phyloP scores from a whole-genome alignment of 495 filamentous ascomycete genomes.

The Filosporella fistucella region DNA sequence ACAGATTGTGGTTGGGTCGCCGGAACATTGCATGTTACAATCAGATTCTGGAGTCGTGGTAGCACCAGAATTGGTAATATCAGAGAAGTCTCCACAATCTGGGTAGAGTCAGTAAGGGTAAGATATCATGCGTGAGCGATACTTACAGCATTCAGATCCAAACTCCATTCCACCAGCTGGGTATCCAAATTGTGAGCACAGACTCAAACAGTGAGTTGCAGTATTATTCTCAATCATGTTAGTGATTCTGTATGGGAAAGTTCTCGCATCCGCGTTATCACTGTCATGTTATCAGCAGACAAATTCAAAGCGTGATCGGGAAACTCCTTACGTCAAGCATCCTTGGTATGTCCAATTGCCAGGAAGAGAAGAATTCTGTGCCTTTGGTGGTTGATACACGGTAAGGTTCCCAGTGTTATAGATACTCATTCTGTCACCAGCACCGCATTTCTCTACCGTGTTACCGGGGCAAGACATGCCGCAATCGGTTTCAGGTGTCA shows the following conservation, averaged over 20 bases:
- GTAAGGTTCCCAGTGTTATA: constrained; percentile 30
- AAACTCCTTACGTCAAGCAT: constrained; percentile 2
- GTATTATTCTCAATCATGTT: constrained; percentile 5
- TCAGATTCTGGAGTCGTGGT: constrained; percentile 37
- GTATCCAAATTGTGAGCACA: constrained; percentile 33
- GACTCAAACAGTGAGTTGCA: constrained; percentile 27
- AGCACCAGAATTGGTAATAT: constrained; percentile 1
- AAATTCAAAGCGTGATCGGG: neutral
- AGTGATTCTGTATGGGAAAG: constrained; percentile 8
- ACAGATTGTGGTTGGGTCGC: constrained; percentile 47
- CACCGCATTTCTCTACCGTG: constrained; percentile 37
- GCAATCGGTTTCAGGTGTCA: constrained; percentile 42
- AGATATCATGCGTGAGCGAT: neutral
- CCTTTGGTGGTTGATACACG: constrained; percentile 19
- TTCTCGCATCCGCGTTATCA: neutral
- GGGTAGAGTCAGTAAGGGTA: neutral
- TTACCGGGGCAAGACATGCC: constrained; percentile 44
- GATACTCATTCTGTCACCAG: constrained; percentile 43
- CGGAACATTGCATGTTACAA: constrained; percentile 43
- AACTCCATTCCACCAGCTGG: constrained; percentile 38
- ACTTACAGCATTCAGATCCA: constrained; percentile 31
- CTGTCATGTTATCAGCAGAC: neutral
- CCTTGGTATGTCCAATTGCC: constrained; percentile 16
- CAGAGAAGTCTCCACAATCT: neutral
- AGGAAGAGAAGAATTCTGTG: constrained; percentile 15